Evolutionary conservation across 148 eudicot species (phyloP), one percentile per base, ranked within the genome.

Genomic region (Nepenthes mirabilis): DNA sequence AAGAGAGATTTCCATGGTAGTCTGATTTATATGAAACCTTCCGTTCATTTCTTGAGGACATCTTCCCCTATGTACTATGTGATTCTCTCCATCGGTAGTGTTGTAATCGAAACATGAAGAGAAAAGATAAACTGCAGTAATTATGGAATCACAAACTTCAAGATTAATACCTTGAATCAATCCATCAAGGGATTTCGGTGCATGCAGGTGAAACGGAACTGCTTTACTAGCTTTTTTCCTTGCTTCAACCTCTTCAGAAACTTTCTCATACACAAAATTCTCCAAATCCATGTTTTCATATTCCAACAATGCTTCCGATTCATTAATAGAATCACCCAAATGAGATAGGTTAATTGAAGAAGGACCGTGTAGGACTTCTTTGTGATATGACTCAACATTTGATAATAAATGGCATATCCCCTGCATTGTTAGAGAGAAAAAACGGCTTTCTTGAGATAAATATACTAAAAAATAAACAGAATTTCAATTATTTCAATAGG

Each of bases 211-310:
- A 60, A 83, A 93, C 43, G 88, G 63, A 48, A 74, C 69, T 69
- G 71, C 73, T 67, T 64, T 75, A 51, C 72, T 65, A 35, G 75
- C 77, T 68, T 67, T 65, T 70, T 76, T 77, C 60, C 74, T 72
- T 51, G 80, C 77, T 74, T 70, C 81, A 75, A 71, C 68, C 68
- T 77, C 80, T 68, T 76, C 77, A 45, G 45, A 74, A 45, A 72
- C 72, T 67, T 77, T 83, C 60, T 85, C 82, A 62, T 61, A 69
- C 61, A 67, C 81, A 57, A 71, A 60, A 65, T 73, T 79, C 60
- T 93, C 99, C 65, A 83, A 71, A 66, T 93, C 99, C 96, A 88
- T 88, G 68, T 77, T 77, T 65, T 83, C 94, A 64, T 68, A 85
- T 35, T 78, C 82, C 63, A 68, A 47, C 65, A 64, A 63, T 68